These are phyloP conservation scores for Limnanthes douglasii DNA, from an alignment of 345 rosid genomes.

Conservation along the genomic window DNA sequence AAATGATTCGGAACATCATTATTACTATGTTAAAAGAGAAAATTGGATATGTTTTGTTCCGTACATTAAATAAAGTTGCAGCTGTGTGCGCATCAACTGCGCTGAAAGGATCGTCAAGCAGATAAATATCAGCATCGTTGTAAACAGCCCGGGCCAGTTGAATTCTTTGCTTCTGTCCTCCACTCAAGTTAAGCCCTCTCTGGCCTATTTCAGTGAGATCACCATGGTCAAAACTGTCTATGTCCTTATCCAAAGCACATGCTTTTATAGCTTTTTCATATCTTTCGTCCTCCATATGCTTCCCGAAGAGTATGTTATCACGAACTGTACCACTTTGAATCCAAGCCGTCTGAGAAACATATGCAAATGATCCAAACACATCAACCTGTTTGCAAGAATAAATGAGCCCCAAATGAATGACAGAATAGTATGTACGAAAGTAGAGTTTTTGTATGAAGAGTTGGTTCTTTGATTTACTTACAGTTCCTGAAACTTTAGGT, in stretches of 20 bases:
- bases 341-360: slow-evolving; percentile 75
- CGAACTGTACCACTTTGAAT: slow-evolving; percentile 73
- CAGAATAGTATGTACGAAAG: not conserved
- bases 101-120: slow-evolving; percentile 77
- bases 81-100: slow-evolving; percentile 85
- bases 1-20: not conserved
- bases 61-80: slow-evolving; percentile 49
- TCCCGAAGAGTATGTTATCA: slow-evolving; percentile 54
- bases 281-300: slow-evolving; percentile 36
- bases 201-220: slow-evolving; percentile 80
- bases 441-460: not conserved
- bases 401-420: not conserved
- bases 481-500: slow-evolving; percentile 48
- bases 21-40: not conserved
- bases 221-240: slow-evolving; percentile 43
- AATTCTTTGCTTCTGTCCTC: slow-evolving; percentile 84
- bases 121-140: slow-evolving; percentile 58
- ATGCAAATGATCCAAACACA: slow-evolving; percentile 42
- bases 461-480: slow-evolving; percentile 19
- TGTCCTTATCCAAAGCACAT: slow-evolving; percentile 65
- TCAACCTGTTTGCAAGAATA: slow-evolving; percentile 22
- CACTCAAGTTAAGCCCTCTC: slow-evolving; percentile 84
- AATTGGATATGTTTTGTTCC: slow-evolving; percentile 4
- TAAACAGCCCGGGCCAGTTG: slow-evolving; percentile 76
- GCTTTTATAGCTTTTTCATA: slow-evolving; percentile 40